Percentiles rank a stretch among this genome's conserved stretches.
These are phyloP conservation scores for Chaetomium sp. DNA, from an alignment of 2,329 filamentous ascomycete species.

Conservation along the genomic window DNA sequence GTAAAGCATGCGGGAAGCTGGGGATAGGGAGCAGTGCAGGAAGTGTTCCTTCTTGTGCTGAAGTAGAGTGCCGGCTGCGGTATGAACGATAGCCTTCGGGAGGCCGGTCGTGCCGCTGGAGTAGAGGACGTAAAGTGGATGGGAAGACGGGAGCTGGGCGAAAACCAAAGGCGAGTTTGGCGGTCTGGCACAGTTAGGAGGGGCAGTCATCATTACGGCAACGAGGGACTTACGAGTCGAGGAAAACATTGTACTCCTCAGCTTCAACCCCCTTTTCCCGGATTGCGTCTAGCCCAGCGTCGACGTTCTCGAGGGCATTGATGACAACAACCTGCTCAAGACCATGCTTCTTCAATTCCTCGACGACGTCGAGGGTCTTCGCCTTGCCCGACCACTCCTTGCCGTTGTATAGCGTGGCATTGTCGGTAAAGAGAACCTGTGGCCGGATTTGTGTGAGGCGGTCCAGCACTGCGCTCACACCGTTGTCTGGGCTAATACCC, in stretches of 20 bases:
- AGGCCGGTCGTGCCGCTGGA: constrained; percentile 84
- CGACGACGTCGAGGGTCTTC: constrained; percentile 78
- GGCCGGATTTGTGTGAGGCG: constrained; percentile 84
- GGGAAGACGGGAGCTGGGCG: constrained; percentile 76
- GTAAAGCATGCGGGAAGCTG: constrained; percentile 78
- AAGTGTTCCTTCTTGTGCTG: constrained; percentile 98
- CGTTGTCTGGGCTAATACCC: constrained; percentile 87
- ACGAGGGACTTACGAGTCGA: constrained; percentile 41
- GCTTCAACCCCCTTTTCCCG: constrained; percentile 45
- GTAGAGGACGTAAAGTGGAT: constrained; percentile 92
- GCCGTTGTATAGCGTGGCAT: constrained; percentile 87
- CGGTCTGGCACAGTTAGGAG: constrained; percentile 37
- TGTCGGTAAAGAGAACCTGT: constrained; percentile 80
- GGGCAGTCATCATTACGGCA: neutral
- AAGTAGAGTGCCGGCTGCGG: constrained; percentile 82
- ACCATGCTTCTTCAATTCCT: constrained; percentile 59
- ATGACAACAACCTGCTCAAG: constrained; percentile 75
- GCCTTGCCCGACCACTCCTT: constrained; percentile 78
- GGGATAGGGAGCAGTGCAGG: constrained; percentile 78
- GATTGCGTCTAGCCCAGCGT: constrained; percentile 48
- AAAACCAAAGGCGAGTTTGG: constrained; percentile 60
- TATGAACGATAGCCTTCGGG: constrained; percentile 95
- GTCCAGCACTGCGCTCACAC: constrained; percentile 87
- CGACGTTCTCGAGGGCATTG: constrained; percentile 57
- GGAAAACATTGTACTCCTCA: constrained; percentile 50